These are phyloP conservation scores for Huntiella decipiens DNA, from an alignment of 2,329 filamentous ascomycete genomes.

Conservation along the genomic window DNA sequence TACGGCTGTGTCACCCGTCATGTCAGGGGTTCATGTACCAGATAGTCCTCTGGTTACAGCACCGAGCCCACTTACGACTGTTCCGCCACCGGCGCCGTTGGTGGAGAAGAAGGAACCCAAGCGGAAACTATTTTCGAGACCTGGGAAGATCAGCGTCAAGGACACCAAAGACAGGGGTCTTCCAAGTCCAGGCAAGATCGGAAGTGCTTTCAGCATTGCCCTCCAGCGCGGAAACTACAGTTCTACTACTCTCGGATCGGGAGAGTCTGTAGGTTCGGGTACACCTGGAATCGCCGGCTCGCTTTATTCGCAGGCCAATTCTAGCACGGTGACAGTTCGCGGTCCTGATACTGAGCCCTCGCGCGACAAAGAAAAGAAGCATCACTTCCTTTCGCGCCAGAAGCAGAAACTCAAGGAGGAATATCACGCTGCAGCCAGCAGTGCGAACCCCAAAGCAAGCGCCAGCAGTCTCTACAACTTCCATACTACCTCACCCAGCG, in stretches of 20 bases:
- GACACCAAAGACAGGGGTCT: conserved; percentile 47
- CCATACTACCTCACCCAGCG: conserved; percentile 51
- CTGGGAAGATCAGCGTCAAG: conserved; percentile 56
- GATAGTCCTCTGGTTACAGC: conserved; percentile 1
- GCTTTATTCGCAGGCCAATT: conserved; percentile 57
- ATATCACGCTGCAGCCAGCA: conserved; percentile 51
- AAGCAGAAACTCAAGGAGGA: conserved; percentile 67
- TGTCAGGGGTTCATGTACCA: not conserved
- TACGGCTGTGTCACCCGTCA: not conserved
- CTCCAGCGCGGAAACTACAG: conserved; percentile 49
- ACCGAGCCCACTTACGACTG: conserved; percentile 30
- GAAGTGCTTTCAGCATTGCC: conserved; percentile 40
- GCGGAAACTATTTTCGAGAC: conserved; percentile 64
- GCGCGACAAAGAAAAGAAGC: conserved; percentile 58
- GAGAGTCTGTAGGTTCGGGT: not conserved
- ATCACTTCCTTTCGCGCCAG: conserved; percentile 61
- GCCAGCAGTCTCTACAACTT: conserved; percentile 66
- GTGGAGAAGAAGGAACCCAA: conserved; percentile 54
- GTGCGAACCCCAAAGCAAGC: conserved; percentile 52
- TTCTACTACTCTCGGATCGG: conserved; percentile 40
- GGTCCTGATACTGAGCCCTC: conserved; percentile 26
- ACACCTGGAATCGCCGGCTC: conserved; percentile 19
- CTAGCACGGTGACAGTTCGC: conserved; percentile 58
- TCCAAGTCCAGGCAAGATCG: conserved; percentile 54
- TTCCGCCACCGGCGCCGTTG: conserved; percentile 17